These are phyloP conservation scores for Trametes sanguinea DNA, from an alignment of 768 basidiomycete species.

Conservation along the genomic window DNA sequence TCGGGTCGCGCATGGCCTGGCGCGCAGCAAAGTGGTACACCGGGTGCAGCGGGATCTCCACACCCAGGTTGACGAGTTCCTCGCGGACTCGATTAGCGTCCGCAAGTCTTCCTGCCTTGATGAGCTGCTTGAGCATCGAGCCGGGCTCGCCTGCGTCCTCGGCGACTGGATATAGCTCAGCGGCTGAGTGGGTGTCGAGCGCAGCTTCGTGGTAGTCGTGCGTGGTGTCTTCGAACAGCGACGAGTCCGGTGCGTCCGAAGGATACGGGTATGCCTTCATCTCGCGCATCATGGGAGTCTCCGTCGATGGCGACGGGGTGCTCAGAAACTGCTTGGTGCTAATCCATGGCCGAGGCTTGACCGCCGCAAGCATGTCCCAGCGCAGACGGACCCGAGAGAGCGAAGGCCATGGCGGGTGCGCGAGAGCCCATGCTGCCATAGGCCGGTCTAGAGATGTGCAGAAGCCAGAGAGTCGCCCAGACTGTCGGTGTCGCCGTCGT, in stretches of 20 bases:
- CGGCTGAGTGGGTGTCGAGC: constrained; percentile 8
- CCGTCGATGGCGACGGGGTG: constrained; percentile 21
- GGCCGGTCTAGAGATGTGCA: neutral
- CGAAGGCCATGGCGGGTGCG: constrained; percentile 20
- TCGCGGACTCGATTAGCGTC: constrained; percentile 41
- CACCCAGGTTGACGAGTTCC: constrained; percentile 42
- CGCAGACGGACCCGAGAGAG: constrained; percentile 18
- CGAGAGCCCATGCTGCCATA: constrained; percentile 31
- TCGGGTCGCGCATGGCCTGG: constrained; percentile 30
- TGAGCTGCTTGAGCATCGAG: constrained; percentile 30
- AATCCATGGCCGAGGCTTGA: constrained; percentile 7
- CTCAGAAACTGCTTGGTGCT: constrained; percentile 27
- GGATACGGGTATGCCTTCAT: constrained; percentile 41
- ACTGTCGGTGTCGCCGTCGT: neutral
- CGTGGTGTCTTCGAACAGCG: constrained; percentile 41
- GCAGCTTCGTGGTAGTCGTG: constrained; percentile 35
- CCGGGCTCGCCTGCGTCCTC: constrained; percentile 14
- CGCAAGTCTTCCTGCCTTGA: constrained; percentile 33
- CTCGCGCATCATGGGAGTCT: constrained; percentile 40
- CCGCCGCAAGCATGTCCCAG: constrained; percentile 12
- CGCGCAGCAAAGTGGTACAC: constrained; percentile 41
- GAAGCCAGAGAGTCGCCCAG: neutral
- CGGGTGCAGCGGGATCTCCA: constrained; percentile 38
- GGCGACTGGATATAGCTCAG: neutral
- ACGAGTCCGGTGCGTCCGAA: constrained; percentile 29